These are phyloP conservation scores for Kurtzmaniella fragi DNA, from an alignment of 805 yeast species.

Conservation along the genomic window DNA sequence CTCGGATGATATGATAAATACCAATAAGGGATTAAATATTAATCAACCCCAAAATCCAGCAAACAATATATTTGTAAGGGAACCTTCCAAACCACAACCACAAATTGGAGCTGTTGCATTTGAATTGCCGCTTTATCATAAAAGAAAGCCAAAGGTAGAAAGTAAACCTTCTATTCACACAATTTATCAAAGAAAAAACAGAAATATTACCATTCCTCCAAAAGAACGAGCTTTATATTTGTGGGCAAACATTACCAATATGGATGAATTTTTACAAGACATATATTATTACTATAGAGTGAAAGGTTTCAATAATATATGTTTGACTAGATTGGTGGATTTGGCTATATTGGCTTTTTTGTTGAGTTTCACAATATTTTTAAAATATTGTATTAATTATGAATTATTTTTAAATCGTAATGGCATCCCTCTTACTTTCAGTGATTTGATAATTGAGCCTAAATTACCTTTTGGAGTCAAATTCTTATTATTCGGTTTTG, in stretches of 20 bases:
- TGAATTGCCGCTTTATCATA: constrained; percentile 3
- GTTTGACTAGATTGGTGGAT: constrained; percentile 60
- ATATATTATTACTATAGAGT: constrained; percentile 81
- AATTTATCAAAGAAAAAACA: constrained; percentile 7
- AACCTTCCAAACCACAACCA: not conserved
- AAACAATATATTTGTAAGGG: not conserved
- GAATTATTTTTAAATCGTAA: constrained; percentile 20
- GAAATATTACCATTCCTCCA: constrained; percentile 32
- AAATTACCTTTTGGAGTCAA: constrained; percentile 51
- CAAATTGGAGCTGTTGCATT: constrained; percentile 3
- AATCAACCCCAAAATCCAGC: not conserved
- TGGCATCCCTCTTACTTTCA: constrained; percentile 24
- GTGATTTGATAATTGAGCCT: constrained; percentile 27
- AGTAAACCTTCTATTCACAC: constrained; percentile 9
- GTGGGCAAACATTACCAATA: constrained; percentile 94
- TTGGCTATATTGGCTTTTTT: constrained; percentile 74
- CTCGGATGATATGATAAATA: not conserved
- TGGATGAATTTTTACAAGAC: constrained; percentile 81
- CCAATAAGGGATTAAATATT: constrained; percentile 2
- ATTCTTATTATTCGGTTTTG: constrained; percentile 58
- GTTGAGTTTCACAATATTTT: constrained; percentile 69
- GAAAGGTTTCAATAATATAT: constrained; percentile 78
- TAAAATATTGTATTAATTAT: constrained; percentile 78
- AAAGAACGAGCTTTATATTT: constrained; percentile 82
- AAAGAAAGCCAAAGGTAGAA: constrained; percentile 3